phyloP scores from a whole-genome alignment of 306 rosid species.

The Dryas octopetala region DNA sequence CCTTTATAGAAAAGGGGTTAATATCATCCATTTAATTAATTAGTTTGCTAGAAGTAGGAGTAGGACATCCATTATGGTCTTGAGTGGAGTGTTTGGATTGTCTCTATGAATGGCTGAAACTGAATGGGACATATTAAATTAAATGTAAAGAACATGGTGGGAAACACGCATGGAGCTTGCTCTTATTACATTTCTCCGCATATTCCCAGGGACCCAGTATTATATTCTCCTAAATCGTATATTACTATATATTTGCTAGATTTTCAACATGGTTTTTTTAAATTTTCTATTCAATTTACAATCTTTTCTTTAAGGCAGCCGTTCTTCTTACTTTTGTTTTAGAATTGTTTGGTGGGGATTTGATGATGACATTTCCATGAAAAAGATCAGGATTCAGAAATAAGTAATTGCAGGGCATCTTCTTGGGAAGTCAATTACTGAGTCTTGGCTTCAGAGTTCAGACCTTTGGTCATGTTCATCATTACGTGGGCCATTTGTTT shows the following conservation, averaged over 20 bases:
- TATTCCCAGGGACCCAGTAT: slow-evolving; percentile 17
- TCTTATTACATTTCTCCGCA: slow-evolving; percentile 38
- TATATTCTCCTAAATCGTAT: not conserved
- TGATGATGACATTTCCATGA: slow-evolving; percentile 7
- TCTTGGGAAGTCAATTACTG: slow-evolving; percentile 24
- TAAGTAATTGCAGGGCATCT: slow-evolving; percentile 11
- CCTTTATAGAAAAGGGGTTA: no score
- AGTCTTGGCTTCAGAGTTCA: slow-evolving; percentile 14
- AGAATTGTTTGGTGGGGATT: not conserved
- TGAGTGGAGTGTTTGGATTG: not conserved
- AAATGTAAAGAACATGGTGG: no score
- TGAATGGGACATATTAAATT: not conserved
- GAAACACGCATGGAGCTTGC: slow-evolving; percentile 14
- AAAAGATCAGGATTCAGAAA: not conserved
- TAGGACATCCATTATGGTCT: not conserved
- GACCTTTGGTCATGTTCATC: not conserved
- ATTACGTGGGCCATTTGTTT: not conserved
- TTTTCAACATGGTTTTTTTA: not conserved
- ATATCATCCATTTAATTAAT: not conserved
- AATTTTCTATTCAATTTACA: no score
- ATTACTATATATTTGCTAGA: no score
- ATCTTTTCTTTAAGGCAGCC: no score
- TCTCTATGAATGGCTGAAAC: not conserved
- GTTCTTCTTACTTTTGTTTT: not conserved
- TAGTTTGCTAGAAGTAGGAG: not conserved